Base-by-base conservation (phyloP, 768 basidiomycete genomes). In the Mycena chlorophos region DNA sequence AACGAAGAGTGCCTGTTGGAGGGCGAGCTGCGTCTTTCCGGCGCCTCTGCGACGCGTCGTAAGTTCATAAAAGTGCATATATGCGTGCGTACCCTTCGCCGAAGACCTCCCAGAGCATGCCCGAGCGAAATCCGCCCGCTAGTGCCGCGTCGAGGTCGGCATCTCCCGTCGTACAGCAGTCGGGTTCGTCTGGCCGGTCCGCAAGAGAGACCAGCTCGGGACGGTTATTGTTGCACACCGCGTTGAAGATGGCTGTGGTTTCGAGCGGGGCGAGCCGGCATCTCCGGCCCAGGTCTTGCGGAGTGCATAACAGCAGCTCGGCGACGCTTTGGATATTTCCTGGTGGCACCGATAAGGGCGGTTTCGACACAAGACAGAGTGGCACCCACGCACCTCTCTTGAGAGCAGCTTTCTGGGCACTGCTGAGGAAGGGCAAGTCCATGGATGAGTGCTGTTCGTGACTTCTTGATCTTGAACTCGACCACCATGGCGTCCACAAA, bases 1-100 rank as follows among this genome's bases (percentile, higher is more conserved):
- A 1, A 90, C 88, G 20, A 82, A 76, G 27, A 96, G 74, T 3
- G 91, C 84, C 19, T 93, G 79, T 61, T 95, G 94, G 14, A 99
- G 76, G 3, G 89, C 90, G 4, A 98, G 71, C 64, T 98, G 94
- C 1, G 94, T 94, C 73, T 99, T 99, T 34, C 97, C 97, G 25
- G 96, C 86, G 22, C 94, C 88, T 67, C 97, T 99, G 67, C 16
- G 31, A 42, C 51, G 45, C 51, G 29, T 12, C 17, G 27, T 30
- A 65, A 38, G 66, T 49, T 19, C 28, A 6, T 26, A 38, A 40
- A 52, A 49, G 19, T 19, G 50, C 22, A 22, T 39, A 34, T 22
- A 47, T 23, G 26, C 49, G 20, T n/a, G 66, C 73, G 57, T 69
- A 94, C 94, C 92, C 91, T 77, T 96, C 91, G 25, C 94, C 94